Evolutionary conservation across 164 flowering plant species (phyloP).

Genomic region (Tetracentron sinense): DNA sequence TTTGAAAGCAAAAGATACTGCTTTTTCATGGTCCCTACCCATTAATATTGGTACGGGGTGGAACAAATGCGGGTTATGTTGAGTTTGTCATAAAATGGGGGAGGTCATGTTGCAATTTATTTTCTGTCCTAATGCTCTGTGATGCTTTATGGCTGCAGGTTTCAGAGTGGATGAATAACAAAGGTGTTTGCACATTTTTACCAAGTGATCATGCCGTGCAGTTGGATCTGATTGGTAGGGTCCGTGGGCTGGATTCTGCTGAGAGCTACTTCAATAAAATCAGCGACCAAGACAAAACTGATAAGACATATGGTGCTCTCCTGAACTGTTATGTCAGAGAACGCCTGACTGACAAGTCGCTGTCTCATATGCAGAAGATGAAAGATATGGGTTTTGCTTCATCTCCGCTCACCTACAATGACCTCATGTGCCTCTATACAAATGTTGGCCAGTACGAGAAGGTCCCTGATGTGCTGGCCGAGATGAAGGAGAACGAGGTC

Average conservation of each 20-base stretch:
- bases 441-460: slow-evolving; percentile 48
- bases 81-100: too few relatives aligned
- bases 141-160: slow-evolving; percentile 45
- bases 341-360: slow-evolving; percentile 41
- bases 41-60: too few relatives aligned
- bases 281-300: slow-evolving; percentile 49
- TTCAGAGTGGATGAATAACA: slow-evolving; percentile 68
- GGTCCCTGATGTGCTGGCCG: slow-evolving; percentile 44
- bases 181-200: slow-evolving; percentile 38
- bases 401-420: slow-evolving; percentile 47
- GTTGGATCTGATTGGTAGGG: slow-evolving; percentile 64
- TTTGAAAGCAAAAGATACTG: too few relatives aligned
- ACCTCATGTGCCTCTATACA: slow-evolving; percentile 64
- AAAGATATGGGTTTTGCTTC: slow-evolving; percentile 59
- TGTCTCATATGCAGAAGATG: slow-evolving; percentile 57
- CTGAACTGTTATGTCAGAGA: slow-evolving; percentile 65
- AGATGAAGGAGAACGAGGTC: slow-evolving; percentile 53
- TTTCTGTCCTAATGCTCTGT: too few relatives aligned
- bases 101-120: too few relatives aligned
- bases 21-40: too few relatives aligned
- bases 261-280: too few relatives aligned
- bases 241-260: too few relatives aligned
- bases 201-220: slow-evolving; percentile 65
- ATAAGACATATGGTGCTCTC: slow-evolving; percentile 71
- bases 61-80: too few relatives aligned